Evolutionary conservation across 1,284 basidiomycete genomes (phyloP).

Genomic region (Cerioporus squamosus): DNA sequence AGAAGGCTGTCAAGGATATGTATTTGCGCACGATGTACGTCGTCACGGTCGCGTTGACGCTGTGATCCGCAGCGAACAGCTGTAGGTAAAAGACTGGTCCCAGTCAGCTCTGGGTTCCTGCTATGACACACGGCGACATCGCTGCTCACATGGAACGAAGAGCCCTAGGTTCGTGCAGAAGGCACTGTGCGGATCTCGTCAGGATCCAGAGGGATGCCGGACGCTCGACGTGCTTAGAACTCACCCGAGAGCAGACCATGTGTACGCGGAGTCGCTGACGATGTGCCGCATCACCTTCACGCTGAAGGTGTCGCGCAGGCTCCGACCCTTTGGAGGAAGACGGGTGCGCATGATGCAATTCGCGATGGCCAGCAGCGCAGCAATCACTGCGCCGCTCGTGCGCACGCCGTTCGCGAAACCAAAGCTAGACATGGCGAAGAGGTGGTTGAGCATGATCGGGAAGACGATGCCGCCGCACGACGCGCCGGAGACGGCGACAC

Average conservation of each 20-base stretch:
- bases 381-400: constrained; percentile 69
- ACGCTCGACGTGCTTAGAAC: constrained; percentile 21
- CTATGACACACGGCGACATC: constrained; percentile 1
- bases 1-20: background rate
- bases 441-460: constrained; percentile 56
- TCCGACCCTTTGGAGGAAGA: constrained; percentile 33
- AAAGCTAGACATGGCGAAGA: constrained; percentile 64
- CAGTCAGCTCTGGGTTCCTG: constrained; percentile 17
- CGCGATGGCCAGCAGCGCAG: constrained; percentile 53
- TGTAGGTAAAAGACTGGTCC: constrained; percentile 58
- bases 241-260: constrained; percentile 49
- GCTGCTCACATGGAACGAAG: constrained; percentile 51
- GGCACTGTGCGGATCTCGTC: constrained; percentile 32
- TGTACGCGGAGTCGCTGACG: constrained; percentile 47
- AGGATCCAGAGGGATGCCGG: background rate
- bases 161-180: constrained; percentile 49
- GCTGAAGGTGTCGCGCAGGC: constrained; percentile 4
- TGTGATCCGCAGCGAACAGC: constrained; percentile 49
- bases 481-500: constrained; percentile 53
- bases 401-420: constrained; percentile 67
- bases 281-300: constrained; percentile 29
- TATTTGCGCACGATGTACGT: constrained; percentile 51
- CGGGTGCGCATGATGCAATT: constrained; percentile 62
- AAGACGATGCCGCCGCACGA: constrained; percentile 54
- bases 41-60: constrained; percentile 43